Percentiles rank a stretch among this genome's conserved stretches.
Evolutionary conservation across 768 basidiomycete species (phyloP).

Genomic region (Mycena kentingensis): DNA sequence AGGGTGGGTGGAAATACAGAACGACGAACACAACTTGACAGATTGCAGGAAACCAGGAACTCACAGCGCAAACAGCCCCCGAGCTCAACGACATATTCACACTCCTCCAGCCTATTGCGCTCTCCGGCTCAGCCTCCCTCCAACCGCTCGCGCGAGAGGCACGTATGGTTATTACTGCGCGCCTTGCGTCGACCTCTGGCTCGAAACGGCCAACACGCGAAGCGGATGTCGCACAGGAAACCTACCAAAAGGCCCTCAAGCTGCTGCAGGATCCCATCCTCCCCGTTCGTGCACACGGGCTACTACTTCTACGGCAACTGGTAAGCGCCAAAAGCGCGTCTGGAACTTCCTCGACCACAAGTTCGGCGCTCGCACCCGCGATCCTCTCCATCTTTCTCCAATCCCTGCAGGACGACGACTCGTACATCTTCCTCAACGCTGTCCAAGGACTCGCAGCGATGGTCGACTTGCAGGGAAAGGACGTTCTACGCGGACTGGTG

Average conservation of each 20-base stretch:
- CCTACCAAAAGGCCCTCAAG: conserved; percentile 85
- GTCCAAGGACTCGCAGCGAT: conserved; percentile 88
- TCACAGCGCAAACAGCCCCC: conserved; percentile 62
- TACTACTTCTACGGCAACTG: conserved; percentile 79
- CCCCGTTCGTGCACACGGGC: conserved; percentile 92
- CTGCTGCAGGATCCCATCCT: conserved; percentile 89
- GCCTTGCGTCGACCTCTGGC: conserved; percentile 63
- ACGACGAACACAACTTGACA: neutral
- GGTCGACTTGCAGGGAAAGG: conserved; percentile 75
- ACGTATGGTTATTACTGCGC: conserved; percentile 79
- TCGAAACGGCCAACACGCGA: conserved; percentile 28
- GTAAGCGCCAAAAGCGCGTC: conserved; percentile 44
- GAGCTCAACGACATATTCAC: conserved; percentile 72
- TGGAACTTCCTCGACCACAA: conserved; percentile 42
- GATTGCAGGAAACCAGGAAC: conserved; percentile 52
- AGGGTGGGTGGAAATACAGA: conserved; percentile 54
- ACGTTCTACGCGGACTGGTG: conserved; percentile 69
- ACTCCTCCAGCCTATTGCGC: conserved; percentile 59
- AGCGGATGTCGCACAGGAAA: conserved; percentile 55
- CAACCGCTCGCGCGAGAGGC: conserved; percentile 74
- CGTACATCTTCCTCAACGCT: conserved; percentile 92
- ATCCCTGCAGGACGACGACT: conserved; percentile 86
- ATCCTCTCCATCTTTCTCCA: conserved; percentile 88
- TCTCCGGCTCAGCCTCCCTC: conserved; percentile 47
- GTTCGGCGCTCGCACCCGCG: conserved; percentile 72